Conservation (phyloP, 2,329 filamentous ascomycete species). For the Colletotrichum eremochloae region DNA sequence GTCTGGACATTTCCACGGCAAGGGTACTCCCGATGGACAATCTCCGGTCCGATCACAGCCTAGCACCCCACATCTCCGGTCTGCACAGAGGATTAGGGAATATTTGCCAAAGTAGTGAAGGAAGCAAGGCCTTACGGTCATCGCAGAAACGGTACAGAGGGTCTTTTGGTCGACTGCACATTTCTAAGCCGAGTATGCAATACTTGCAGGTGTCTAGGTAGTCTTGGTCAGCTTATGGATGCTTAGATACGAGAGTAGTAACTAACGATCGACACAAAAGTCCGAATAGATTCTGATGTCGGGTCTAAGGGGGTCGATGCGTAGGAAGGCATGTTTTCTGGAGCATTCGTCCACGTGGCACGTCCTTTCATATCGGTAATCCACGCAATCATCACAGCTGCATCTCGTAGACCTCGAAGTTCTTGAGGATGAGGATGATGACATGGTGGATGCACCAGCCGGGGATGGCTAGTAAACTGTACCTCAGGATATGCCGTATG, state of each 20-base stretch:
- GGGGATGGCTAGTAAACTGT: not conserved
- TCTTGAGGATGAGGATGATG: constrained; percentile 7
- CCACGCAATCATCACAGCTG: constrained; percentile 10
- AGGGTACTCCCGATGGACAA: constrained; percentile 21
- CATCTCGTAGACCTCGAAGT: constrained; percentile 6
- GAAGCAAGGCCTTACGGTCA: not conserved
- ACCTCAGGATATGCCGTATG: not conserved
- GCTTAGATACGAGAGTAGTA: fast-evolving
- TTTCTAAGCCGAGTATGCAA: constrained; percentile 26
- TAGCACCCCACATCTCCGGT: constrained; percentile 29
- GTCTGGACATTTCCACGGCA: constrained; percentile 38
- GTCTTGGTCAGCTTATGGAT: not conserved
- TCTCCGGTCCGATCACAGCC: constrained; percentile 28
- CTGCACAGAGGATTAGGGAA: constrained; percentile 19
- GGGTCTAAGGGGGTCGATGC: constrained; percentile 12
- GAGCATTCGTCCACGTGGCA: constrained; percentile 33
- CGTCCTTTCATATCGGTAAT: constrained; percentile 16
- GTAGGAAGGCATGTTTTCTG: constrained; percentile 37
- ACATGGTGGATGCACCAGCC: not conserved
- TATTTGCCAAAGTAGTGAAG: not conserved
- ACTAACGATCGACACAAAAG: constrained; percentile 37
- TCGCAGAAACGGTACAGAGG: constrained; percentile 28
- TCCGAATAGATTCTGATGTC: constrained; percentile 35
- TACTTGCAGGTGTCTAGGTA: constrained; percentile 29
- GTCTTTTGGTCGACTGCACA: constrained; percentile 37